Percentiles rank a stretch among this genome's conserved stretches.
Evolutionary conservation across 2,329 filamentous ascomycete genomes (phyloP).

Genomic region (Talaromyces rugulosus): DNA sequence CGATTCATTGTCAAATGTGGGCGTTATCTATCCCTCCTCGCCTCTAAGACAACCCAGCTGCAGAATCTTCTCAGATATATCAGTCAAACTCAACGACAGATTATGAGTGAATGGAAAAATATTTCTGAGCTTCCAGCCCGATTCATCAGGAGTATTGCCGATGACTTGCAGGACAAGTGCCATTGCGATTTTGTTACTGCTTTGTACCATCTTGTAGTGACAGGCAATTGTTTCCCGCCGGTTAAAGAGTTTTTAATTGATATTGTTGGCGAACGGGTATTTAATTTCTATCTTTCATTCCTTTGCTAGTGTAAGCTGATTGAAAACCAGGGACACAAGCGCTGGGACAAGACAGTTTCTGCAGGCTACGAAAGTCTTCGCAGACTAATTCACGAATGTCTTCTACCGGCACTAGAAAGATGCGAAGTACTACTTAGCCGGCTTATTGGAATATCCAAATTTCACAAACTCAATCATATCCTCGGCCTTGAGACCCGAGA

Average conservation of each 20-base stretch:
- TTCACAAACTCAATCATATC: conserved; percentile 63
- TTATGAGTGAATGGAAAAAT: conserved; percentile 77
- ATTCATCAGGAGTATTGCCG: conserved; percentile 74
- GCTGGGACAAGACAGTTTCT: conserved; percentile 86
- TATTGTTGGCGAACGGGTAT: conserved; percentile 71
- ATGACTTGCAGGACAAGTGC: conserved; percentile 64
- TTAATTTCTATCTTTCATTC: conserved; percentile 20
- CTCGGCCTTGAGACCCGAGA: conserved; percentile 63
- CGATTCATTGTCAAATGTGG: conserved; percentile 71
- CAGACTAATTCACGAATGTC: conserved; percentile 76
- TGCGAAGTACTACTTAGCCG: conserved; percentile 76
- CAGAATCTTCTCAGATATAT: conserved; percentile 85
- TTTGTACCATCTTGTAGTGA: conserved; percentile 78
- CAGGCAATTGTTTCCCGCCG: conserved; percentile 70
- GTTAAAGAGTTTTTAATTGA: conserved; percentile 87
- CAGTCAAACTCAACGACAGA: conserved; percentile 72
- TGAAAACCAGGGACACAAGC: conserved; percentile 68
- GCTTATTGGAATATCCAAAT: conserved; percentile 77
- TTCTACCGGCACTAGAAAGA: conserved; percentile 82
- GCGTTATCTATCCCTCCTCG: conserved; percentile 75
- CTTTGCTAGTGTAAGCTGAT: conserved; percentile 10
- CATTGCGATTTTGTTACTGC: conserved; percentile 67
- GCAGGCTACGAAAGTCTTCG: conserved; percentile 74
- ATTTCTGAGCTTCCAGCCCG: conserved; percentile 71
- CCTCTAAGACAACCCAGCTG: conserved; percentile 80